phyloP scores from a whole-genome alignment of 2,329 filamentous ascomycete species.

The Fusarium cyanostomum region DNA sequence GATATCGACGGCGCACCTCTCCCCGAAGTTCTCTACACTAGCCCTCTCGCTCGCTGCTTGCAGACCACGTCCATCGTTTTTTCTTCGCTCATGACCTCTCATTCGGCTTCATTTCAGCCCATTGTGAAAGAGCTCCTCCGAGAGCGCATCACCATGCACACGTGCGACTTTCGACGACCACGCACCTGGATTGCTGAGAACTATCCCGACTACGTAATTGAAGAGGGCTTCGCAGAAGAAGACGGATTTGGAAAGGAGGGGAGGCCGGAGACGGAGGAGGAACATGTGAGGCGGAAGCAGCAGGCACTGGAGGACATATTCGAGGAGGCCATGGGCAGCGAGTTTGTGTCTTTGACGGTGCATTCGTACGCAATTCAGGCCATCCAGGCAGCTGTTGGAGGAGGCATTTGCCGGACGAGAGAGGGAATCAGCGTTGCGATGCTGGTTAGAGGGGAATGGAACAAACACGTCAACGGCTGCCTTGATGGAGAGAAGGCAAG shows the following conservation, averaged over 20 bases:
- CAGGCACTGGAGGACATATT: constrained; percentile 59
- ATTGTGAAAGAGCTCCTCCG: constrained; percentile 67
- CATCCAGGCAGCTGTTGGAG: constrained; percentile 55
- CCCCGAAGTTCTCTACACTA: constrained; percentile 65
- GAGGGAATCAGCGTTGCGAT: constrained; percentile 65
- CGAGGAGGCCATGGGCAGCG: constrained; percentile 45
- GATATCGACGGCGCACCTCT: constrained; percentile 58
- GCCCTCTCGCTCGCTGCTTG: constrained; percentile 66
- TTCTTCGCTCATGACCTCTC: constrained; percentile 49
- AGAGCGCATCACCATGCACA: constrained; percentile 69
- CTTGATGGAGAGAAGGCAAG: background rate
- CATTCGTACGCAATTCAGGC: constrained; percentile 59
- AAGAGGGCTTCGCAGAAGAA: constrained; percentile 63
- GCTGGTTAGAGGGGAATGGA: constrained; percentile 58
- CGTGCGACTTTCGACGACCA: constrained; percentile 65
- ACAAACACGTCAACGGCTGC: background rate
- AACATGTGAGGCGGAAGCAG: constrained; percentile 57
- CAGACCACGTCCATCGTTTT: constrained; percentile 65
- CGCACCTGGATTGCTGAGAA: constrained; percentile 57
- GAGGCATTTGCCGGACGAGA: constrained; percentile 55
- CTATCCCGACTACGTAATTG: constrained; percentile 62
- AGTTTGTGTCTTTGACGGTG: constrained; percentile 60
- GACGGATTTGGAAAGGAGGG: constrained; percentile 63
- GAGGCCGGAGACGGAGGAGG: constrained; percentile 58
- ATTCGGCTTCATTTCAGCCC: constrained; percentile 56